Conservation (phyloP, 345 rosid genomes). For the Citrus medica region DNA sequence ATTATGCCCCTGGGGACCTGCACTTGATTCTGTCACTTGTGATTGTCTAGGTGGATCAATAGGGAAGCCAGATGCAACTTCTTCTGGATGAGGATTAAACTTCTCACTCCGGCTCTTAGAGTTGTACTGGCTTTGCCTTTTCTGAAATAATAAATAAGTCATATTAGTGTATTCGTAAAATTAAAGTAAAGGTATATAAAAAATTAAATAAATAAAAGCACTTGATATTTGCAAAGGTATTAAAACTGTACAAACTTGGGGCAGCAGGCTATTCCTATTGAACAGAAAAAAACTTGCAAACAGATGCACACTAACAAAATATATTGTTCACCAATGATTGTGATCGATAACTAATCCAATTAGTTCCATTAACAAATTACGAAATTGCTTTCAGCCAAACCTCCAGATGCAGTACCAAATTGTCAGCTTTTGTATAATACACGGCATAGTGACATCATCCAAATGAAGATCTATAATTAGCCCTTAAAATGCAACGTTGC, state of each 20-base stretch:
- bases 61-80: constrained; percentile 98
- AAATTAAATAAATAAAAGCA: neutral
- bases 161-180: neutral
- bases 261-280: neutral
- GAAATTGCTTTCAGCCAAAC: neutral
- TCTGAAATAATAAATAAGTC: constrained; percentile 42
- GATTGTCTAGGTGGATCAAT: constrained; percentile 94
- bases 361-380: neutral
- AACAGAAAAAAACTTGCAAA: neutral
- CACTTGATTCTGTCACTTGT: constrained; percentile 60
- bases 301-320: neutral
- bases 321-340: neutral
- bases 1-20: constrained; percentile 57
- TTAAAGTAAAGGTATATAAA: neutral
- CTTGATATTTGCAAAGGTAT: neutral
- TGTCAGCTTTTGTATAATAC: neutral
- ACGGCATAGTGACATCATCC: neutral
- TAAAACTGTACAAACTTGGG: neutral
- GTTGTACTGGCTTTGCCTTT: constrained; percentile 66
- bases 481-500: neutral
- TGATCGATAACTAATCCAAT: neutral
- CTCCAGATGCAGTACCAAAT: neutral
- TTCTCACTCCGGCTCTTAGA: constrained; percentile 95
- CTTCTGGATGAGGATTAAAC: constrained; percentile 95
- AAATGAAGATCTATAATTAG: neutral